phyloP scores from a whole-genome alignment of 2,329 filamentous ascomycete species.

The Sporothrix euskadiensis region DNA sequence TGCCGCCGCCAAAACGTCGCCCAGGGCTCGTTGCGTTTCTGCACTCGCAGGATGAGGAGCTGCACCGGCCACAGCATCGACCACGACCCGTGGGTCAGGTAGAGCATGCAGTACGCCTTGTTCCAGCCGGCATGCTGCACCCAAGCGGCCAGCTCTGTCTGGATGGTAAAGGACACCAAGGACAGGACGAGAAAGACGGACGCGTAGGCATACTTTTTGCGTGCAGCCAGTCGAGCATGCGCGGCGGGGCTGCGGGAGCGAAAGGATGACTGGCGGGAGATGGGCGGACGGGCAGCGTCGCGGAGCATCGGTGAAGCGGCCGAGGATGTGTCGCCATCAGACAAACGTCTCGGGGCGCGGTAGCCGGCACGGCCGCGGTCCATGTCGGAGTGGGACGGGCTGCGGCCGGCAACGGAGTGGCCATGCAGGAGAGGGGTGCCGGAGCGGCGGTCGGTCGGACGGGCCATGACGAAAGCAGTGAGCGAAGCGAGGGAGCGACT shows the following conservation, averaged over 20 bases:
- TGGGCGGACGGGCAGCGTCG: not conserved
- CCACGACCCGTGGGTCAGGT: slow-evolving; percentile 96
- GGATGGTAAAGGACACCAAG: slow-evolving; percentile 83
- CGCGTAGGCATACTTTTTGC: slow-evolving; percentile 81
- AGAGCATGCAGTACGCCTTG: slow-evolving; percentile 99
- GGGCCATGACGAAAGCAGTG: slow-evolving; percentile 19
- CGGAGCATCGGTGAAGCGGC: not conserved
- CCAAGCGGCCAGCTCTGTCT: slow-evolving; percentile 94
- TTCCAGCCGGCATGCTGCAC: slow-evolving; percentile 94
- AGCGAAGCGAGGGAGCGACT: not conserved
- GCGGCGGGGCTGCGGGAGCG: slow-evolving; percentile 74
- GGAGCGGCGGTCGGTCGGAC: slow-evolving; percentile 12
- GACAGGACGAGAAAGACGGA: slow-evolving; percentile 79
- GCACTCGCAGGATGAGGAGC: slow-evolving; percentile 74
- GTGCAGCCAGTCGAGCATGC: slow-evolving; percentile 62
- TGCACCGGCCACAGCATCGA: slow-evolving; percentile 83
- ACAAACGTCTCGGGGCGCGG: slow-evolving; percentile 6
- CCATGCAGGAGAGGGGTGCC: slow-evolving; percentile 20
- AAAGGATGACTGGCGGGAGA: slow-evolving; percentile 65
- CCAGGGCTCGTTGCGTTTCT: slow-evolving; percentile 79
- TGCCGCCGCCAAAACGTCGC: slow-evolving; percentile 76
- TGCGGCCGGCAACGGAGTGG: not conserved
- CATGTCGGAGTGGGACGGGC: not conserved
- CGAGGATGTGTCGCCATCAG: not conserved
- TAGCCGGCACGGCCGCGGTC: slow-evolving; percentile 28